phyloP scores from a whole-genome alignment of 495 filamentous ascomycete genomes.

The Talaromyces proteolyticus region DNA sequence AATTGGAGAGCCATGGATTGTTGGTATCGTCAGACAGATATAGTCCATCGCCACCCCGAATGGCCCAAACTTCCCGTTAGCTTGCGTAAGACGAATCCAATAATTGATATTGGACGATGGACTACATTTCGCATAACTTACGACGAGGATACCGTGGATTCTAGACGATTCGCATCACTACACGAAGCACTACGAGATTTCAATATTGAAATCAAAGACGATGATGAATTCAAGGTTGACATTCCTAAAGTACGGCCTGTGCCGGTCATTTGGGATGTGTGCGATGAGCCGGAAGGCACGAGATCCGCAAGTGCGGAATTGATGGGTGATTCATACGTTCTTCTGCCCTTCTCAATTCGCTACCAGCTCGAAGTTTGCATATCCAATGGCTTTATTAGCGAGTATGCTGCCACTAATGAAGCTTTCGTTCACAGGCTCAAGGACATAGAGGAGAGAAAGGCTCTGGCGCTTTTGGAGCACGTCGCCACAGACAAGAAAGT shows the following conservation, averaged over 20 bases:
- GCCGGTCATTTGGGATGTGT: conserved; percentile 50
- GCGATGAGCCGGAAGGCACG: conserved; percentile 33
- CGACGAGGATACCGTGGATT: conserved; percentile 9
- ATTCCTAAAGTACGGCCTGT: conserved; percentile 13
- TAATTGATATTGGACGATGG: conserved; percentile 66
- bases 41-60: conserved; percentile 43
- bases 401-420: conserved; percentile 58
- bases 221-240: conserved; percentile 20
- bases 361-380: conserved; percentile 94
- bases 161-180: conserved; percentile 39
- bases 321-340: conserved; percentile 26
- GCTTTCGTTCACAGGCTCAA: conserved; percentile 57
- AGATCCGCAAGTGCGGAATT: conserved; percentile 24
- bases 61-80: conserved; percentile 38
- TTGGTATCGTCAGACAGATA: conserved; percentile 73
- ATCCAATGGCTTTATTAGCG: conserved; percentile 72
- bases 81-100: conserved; percentile 46
- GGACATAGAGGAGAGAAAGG: conserved; percentile 37
- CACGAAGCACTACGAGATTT: conserved; percentile 60
- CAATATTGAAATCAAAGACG: conserved; percentile 52
- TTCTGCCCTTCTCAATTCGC: conserved; percentile 65
- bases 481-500: conserved; percentile 51
- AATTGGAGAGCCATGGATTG: conserved; percentile 61
- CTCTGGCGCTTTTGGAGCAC: conserved; percentile 55
- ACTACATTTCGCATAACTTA: conserved; percentile 34